A percentile compares a stretch with the other conserved stretches of the same genome.
Conservation (phyloP, 2,329 filamentous ascomycete genomes). For the Curvularia sp. region DNA sequence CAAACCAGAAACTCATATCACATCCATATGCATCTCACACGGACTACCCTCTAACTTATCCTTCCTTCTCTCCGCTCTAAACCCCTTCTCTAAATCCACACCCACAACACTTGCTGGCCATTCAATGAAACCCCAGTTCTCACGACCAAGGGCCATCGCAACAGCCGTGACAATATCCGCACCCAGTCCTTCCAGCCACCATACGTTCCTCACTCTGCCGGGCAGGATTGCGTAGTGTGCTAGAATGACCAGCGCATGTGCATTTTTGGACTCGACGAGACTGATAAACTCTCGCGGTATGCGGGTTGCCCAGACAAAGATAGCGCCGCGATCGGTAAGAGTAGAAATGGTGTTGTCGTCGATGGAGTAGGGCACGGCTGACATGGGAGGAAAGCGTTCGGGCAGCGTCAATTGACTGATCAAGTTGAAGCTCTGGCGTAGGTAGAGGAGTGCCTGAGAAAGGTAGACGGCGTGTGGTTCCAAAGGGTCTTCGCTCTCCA, state of each 20-base stretch:
- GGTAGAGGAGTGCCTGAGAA: constrained; percentile 30
- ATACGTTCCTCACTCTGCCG: constrained; percentile 42
- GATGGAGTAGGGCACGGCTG: constrained; percentile 38
- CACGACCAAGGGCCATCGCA: constrained; percentile 41
- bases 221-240: constrained; percentile 50
- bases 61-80: constrained; percentile 22
- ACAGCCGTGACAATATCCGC: constrained; percentile 43
- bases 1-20: constrained; percentile 25
- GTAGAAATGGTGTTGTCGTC: constrained; percentile 38
- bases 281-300: constrained; percentile 41
- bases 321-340: constrained; percentile 43
- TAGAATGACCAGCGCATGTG: constrained; percentile 46
- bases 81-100: constrained; percentile 36
- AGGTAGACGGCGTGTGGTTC: constrained; percentile 27
- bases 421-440: constrained; percentile 42
- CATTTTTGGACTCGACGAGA: constrained; percentile 40
- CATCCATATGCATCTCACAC: constrained; percentile 38
- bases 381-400: constrained; percentile 32
- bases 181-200: constrained; percentile 47
- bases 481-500: constrained; percentile 18
- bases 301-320: constrained; percentile 42
- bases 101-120: constrained; percentile 42
- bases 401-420: constrained; percentile 41
- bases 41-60: constrained; percentile 29
- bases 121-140: constrained; percentile 40